Conservation (phyloP, 768 basidiomycete species). For the Gloeophyllum trabeum region DNA sequence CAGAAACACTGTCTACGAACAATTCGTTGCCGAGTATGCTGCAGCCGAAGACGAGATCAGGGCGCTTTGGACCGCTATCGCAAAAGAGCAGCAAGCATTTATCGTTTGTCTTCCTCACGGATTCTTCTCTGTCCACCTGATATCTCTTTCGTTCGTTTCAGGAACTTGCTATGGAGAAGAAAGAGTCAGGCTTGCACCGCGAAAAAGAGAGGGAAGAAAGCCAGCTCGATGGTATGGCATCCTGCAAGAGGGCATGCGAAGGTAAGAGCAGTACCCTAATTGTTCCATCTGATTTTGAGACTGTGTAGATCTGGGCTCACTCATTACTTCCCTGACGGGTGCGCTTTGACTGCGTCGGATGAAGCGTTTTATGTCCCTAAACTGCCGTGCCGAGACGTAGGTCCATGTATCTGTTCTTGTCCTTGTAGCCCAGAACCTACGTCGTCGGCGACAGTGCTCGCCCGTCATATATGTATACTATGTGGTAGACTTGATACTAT, state of each 20-base stretch:
- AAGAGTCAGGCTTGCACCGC: neutral
- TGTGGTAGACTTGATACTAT: no score
- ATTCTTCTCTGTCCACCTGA: neutral
- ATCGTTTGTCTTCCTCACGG: conserved; percentile 5
- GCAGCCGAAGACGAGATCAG: conserved; percentile 16
- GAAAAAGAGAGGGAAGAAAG: neutral
- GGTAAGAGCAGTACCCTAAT: neutral
- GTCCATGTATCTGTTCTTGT: no score
- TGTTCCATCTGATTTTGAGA: neutral
- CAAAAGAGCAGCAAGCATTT: conserved; percentile 10
- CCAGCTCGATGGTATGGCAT: neutral
- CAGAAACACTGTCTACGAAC: conserved; percentile 14
- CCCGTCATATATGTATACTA: no score
- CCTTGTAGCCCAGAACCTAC: no score
- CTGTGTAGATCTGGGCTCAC: neutral
- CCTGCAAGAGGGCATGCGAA: neutral
- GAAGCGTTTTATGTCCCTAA: no score
- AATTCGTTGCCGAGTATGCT: conserved; percentile 16
- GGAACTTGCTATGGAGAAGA: no score
- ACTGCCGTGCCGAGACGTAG: no score
- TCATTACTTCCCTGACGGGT: neutral
- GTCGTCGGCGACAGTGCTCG: no score
- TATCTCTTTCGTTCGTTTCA: neutral
- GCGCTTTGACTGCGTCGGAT: conserved; percentile 16
- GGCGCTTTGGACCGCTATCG: conserved; percentile 11